A percentile compares a stretch with the other conserved stretches of the same genome.
phyloP scores from a whole-genome alignment of 306 rosid species.

The Macrotyloma uniflorum region DNA sequence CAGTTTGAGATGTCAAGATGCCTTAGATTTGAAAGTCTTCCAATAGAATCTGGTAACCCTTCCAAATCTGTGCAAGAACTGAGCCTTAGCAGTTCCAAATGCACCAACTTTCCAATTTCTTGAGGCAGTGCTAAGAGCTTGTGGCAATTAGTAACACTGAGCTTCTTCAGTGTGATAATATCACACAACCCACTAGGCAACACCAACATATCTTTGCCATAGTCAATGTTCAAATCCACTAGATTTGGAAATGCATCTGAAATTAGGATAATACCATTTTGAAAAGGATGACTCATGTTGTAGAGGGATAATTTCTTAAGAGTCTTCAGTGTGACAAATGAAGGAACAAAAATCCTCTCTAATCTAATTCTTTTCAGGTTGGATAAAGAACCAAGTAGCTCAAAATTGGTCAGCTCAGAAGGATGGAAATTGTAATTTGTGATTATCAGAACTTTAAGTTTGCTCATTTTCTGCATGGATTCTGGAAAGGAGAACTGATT shows the following conservation, averaged over 20 bases:
- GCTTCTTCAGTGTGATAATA: conserved; percentile 44
- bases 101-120: conserved; percentile 46
- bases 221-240: conserved; percentile 57
- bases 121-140: conserved; percentile 51
- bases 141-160: conserved; percentile 63
- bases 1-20: conserved; percentile 60
- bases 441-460: conserved; percentile 53
- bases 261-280: conserved; percentile 26
- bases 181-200: conserved; percentile 51
- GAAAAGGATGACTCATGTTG: conserved; percentile 48
- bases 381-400: conserved; percentile 42
- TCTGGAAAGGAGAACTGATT: conserved; percentile 43
- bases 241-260: conserved; percentile 55
- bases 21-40: conserved; percentile 29
- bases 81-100: conserved; percentile 57
- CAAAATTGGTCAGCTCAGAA: conserved; percentile 40
- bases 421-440: conserved; percentile 47
- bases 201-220: conserved; percentile 51
- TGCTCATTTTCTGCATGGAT: conserved; percentile 43
- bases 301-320: conserved; percentile 59
- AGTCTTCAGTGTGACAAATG: conserved; percentile 39
- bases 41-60: conserved; percentile 42
- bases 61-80: conserved; percentile 54
- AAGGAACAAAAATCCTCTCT: conserved; percentile 54
- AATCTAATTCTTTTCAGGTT: conserved; percentile 56